Evolutionary conservation across 768 basidiomycete genomes (phyloP).

Genomic region (Leccinellum albellum): DNA sequence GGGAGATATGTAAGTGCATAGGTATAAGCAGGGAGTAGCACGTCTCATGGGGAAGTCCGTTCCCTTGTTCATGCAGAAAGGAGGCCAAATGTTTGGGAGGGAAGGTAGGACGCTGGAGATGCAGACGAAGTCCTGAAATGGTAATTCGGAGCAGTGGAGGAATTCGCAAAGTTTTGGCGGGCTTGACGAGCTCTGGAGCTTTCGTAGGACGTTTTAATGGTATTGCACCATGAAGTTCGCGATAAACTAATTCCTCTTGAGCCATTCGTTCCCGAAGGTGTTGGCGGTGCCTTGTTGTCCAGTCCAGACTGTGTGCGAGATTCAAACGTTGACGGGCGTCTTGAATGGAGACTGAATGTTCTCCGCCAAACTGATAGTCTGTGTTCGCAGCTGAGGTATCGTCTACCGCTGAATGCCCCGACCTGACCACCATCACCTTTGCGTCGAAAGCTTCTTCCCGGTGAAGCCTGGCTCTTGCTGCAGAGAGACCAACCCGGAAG

Average conservation of each 20-base stretch:
- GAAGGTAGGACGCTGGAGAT: slow-evolving; percentile 59
- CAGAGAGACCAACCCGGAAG: slow-evolving; percentile 67
- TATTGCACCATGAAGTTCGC: slow-evolving; percentile 41
- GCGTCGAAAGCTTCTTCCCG: slow-evolving; percentile 79
- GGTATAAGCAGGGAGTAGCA: slow-evolving; percentile 80
- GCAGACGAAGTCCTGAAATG: slow-evolving; percentile 56
- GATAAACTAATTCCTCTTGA: slow-evolving; percentile 46
- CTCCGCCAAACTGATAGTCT: slow-evolving; percentile 60
- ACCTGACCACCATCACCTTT: slow-evolving; percentile 66
- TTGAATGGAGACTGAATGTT: slow-evolving; percentile 62
- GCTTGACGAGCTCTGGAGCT: slow-evolving; percentile 43
- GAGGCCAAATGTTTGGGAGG: slow-evolving; percentile 48
- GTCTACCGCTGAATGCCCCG: slow-evolving; percentile 23
- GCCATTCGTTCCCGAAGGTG: slow-evolving; percentile 42
- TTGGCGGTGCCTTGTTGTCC: slow-evolving; percentile 58
- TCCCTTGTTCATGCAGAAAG: slow-evolving; percentile 65
- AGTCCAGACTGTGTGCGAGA: slow-evolving; percentile 67
- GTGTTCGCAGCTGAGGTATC: slow-evolving; percentile 37
- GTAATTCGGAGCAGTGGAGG: slow-evolving; percentile 72
- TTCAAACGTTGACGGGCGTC: slow-evolving; percentile 72
- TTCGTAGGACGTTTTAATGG: slow-evolving; percentile 28
- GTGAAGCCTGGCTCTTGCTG: slow-evolving; percentile 63
- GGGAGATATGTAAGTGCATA: slow-evolving; percentile 67
- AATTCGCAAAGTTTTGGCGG: slow-evolving; percentile 30
- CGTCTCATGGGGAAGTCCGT: slow-evolving; percentile 64